Evolutionary conservation across 2,329 filamentous ascomycete genomes (phyloP), one percentile per base, ranked within the genome.

Genomic region (Davidsoniella neocaledoniae): DNA sequence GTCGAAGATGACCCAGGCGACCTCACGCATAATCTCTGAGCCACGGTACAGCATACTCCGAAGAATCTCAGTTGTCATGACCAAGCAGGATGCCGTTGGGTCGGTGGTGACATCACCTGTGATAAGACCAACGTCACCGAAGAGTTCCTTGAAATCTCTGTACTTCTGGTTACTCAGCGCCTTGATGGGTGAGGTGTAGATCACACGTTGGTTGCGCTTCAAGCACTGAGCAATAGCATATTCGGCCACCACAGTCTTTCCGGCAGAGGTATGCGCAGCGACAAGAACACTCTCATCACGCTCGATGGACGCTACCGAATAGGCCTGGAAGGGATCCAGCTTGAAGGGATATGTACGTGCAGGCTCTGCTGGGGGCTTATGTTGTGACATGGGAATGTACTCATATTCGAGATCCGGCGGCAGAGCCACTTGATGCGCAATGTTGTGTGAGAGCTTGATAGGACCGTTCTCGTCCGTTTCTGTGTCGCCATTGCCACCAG

Each of bases 21-120:
- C 93, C 68, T 98, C 91, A 57, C 91, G 86, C 90, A 98, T 98
- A 56, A 98, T 96, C 68, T 98, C 91, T 0, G 91, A 96, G 53
- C 91, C 91, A 57, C 91, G 78, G 65, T 98, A 98, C 66, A 98
- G 64, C 91, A 98, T 98, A 16, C 90, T 96, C 45, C 91, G 83
- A 62, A 98, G 66, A 86, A 98, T 98, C 69, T 98, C 91, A 0
- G 91, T 98, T 0, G 91, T 98, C 91, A 98, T 98, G 60, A 98
- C 91, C 52, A 98, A 71, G 63, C 91, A 98, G 53, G 88, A 96
- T 12, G 91, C 91, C 3, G 91, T 96, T 3, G 93, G 93, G 64
- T 98, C 98, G 66, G 98, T 98, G 21, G 91, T 98, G 55, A 96
- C 90, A 74, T 98, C 91, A 60, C 91, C 91, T 4, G 91, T 98